Conservation (phyloP, 345 rosid species). For the Pistacia atlantica region DNA sequence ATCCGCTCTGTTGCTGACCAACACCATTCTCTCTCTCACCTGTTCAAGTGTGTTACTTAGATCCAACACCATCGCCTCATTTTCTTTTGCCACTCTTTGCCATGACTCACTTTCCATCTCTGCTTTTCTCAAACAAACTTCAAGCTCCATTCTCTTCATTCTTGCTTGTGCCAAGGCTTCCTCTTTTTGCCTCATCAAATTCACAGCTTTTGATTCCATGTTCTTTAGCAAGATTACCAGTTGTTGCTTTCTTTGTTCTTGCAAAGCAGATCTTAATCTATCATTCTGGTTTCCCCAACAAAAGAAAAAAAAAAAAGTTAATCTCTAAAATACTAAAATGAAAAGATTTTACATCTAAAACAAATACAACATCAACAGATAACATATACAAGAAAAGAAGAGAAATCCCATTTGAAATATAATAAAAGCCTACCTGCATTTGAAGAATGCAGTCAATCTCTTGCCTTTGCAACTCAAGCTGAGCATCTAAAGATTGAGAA, state of each 20-base stretch:
- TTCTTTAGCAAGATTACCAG: conserved; percentile 18
- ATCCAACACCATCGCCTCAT: conserved; percentile 37
- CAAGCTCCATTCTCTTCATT: conserved; percentile 40
- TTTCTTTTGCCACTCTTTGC: conserved; percentile 35
- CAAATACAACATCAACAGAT: neutral
- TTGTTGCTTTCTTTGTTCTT: conserved; percentile 40
- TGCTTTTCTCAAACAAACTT: conserved; percentile 35
- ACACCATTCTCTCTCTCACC: conserved; percentile 11
- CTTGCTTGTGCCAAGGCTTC: conserved; percentile 39
- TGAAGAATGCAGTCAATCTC: conserved; percentile 42
- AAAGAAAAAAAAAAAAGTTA: neutral
- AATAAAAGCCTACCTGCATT: conserved; percentile 23
- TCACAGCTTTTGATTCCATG: conserved; percentile 29
- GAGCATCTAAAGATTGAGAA: conserved; percentile 30
- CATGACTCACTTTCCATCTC: conserved; percentile 37
- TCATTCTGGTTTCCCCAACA: conserved; percentile 25
- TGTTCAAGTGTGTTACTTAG: conserved; percentile 39
- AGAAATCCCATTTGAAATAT: neutral
- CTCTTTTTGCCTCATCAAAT: conserved; percentile 42
- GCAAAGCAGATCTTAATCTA: conserved; percentile 34
- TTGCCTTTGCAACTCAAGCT: conserved; percentile 41
- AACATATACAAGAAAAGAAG: neutral
- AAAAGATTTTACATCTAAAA: neutral
- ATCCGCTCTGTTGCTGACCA: conserved; percentile 19
- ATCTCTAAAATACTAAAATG: neutral